Evolutionary conservation across 306 rosid species (phyloP).

Genomic region (Acacia confusa): DNA sequence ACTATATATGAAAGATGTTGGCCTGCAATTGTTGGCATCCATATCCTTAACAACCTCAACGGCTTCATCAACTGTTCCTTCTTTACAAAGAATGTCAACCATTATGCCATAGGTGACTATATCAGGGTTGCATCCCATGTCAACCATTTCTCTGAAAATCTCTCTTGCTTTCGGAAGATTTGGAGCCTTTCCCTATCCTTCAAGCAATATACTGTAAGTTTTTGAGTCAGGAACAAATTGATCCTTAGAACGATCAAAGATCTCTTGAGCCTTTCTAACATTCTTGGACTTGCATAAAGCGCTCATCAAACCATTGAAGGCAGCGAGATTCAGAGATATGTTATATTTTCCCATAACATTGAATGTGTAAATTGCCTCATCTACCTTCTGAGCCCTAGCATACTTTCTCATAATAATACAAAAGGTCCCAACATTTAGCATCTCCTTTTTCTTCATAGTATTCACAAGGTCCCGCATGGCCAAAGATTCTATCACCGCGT

Average conservation of each 20-base stretch:
- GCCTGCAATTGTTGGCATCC: slow-evolving; percentile 56
- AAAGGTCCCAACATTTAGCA: slow-evolving; percentile 79
- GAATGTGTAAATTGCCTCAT: slow-evolving; percentile 78
- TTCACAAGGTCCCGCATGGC: slow-evolving; percentile 87
- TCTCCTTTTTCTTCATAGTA: slow-evolving; percentile 59
- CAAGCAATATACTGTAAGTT: slow-evolving; percentile 76
- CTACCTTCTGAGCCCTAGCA: slow-evolving; percentile 80
- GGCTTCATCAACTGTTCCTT: slow-evolving; percentile 86
- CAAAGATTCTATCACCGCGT: slow-evolving; percentile 71
- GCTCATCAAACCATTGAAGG: slow-evolving; percentile 74
- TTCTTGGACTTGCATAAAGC: slow-evolving; percentile 83
- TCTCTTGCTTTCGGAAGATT: slow-evolving; percentile 82
- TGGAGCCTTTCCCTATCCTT: slow-evolving; percentile 88
- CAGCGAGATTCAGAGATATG: slow-evolving; percentile 59
- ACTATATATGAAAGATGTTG: slow-evolving; percentile 72
- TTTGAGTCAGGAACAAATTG: slow-evolving; percentile 64
- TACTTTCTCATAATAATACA: slow-evolving; percentile 83
- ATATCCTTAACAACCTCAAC: slow-evolving; percentile 69
- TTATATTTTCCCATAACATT: slow-evolving; percentile 77
- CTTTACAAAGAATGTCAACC: slow-evolving; percentile 88
- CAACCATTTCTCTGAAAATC: slow-evolving; percentile 71
- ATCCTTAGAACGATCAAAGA: slow-evolving; percentile 66
- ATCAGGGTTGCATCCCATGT: slow-evolving; percentile 64
- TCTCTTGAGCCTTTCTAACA: slow-evolving; percentile 86
- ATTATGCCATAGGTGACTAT: slow-evolving; percentile 81